Evolutionary conservation across 1,284 basidiomycete genomes (phyloP), one percentile per base, ranked within the genome.

Genomic region (Tausonia pullulans): DNA sequence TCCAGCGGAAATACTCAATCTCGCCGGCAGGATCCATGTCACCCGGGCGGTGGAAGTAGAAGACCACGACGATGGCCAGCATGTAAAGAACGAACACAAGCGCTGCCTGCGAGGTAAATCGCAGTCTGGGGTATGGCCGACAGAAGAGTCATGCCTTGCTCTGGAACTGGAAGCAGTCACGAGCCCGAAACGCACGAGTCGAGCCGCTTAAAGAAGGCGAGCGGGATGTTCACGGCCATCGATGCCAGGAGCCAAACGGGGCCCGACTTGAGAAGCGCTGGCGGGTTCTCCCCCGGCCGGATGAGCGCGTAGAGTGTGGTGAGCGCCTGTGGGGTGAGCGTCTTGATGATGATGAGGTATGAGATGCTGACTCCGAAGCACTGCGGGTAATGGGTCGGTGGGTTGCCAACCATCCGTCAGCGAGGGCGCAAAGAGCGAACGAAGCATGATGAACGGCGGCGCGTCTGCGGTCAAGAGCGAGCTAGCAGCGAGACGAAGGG

Each of bases 281-380:
- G 55, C 5, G 87, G 87, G 67, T 81, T 82, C 3, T 81, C 83
- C 58, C 82, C 79, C 0, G 87, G 83, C 5, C 81, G 83, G 68
- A 61, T 71, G 68, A 61, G 59, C 45, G 50, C 72, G 64, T 43
- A 90, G 75, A 71, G 87, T 82, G 71, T 90, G 86, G 74, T 86
- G 88, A 61, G 98, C 79, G 10, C 90, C 72, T 87, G 93, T 1
- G 96, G 95, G 82, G 97, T 88, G 60, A 98, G 82, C 5, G 77
- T 77, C 75, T 96, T 96, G 77, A 95, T 87, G 70, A 97, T 94
- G 72, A 97, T 94, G 61, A 94, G 81, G 74, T 94, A 95, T 80
- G 91, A 95, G 70, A 96, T 88, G 49, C 90, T 93, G 7, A 98
- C 96, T 45, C 96, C 96, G 74, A 95, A 95, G 75, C 92, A 97